phyloP scores from a whole-genome alignment of 352 stramenopile genomes.

The Pythium scleroteichum region DNA sequence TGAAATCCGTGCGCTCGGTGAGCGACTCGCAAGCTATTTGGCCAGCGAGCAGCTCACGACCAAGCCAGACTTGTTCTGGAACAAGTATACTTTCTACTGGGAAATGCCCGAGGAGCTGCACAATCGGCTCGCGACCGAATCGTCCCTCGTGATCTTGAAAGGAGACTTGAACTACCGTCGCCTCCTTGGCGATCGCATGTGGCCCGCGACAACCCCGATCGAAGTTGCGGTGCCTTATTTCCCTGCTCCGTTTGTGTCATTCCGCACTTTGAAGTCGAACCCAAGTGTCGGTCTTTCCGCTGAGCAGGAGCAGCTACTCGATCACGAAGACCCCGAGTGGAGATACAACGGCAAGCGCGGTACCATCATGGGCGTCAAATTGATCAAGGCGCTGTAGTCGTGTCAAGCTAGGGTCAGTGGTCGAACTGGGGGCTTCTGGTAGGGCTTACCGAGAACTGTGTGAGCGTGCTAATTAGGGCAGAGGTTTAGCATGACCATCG shows the following conservation, averaged over 20 bases:
- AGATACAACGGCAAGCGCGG: conserved; percentile 67
- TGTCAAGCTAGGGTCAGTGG: neutral
- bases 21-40: conserved; percentile 42
- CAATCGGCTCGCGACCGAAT: conserved; percentile 30
- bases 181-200: conserved; percentile 92
- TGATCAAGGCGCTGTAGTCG: conserved; percentile 18
- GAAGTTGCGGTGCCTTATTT: conserved; percentile 84
- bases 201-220: conserved; percentile 83
- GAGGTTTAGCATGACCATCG: neutral
- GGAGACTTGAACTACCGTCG: conserved; percentile 98
- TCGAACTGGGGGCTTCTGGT: no score
- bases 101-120: conserved; percentile 49
- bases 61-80: conserved; percentile 53
- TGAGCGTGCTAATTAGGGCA: neutral
- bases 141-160: conserved; percentile 94
- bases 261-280: conserved; percentile 77
- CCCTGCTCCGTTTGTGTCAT: conserved; percentile 58
- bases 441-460: neutral
- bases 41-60: conserved; percentile 28
- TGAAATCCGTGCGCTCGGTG: conserved; percentile 50
- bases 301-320: conserved; percentile 41
- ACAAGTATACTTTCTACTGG: conserved; percentile 75
- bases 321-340: conserved; percentile 60
- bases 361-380: conserved; percentile 58
- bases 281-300: conserved; percentile 56